Percentiles rank a stretch among this genome's conserved stretches.
Evolutionary conservation across 257 asterid species (phyloP).

Genomic region (Mitragyna speciosa): DNA sequence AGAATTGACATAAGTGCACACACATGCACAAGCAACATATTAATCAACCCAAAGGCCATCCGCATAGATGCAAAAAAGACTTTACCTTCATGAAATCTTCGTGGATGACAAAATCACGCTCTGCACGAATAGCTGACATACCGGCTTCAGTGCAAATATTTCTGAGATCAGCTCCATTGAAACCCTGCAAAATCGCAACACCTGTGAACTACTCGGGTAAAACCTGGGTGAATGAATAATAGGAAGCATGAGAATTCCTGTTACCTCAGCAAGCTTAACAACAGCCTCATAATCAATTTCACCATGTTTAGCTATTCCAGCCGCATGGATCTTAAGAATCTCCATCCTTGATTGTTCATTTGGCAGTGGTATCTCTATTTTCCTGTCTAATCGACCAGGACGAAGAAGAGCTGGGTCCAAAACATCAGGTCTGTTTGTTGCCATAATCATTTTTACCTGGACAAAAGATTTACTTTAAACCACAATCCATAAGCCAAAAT

Average conservation of each 20-base stretch:
- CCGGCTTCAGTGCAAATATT: slow-evolving; percentile 96
- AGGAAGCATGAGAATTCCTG: not conserved
- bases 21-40: not conserved
- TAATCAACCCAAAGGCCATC: not conserved
- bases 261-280: slow-evolving; percentile 94
- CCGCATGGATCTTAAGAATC: slow-evolving; percentile 86
- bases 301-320: slow-evolving; percentile 96
- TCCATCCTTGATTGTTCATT: slow-evolving; percentile 95
- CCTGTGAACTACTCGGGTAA: not conserved
- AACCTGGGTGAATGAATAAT: not conserved
- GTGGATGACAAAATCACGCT: slow-evolving; percentile 94
- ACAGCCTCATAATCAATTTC: slow-evolving; percentile 97
- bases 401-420: slow-evolving; percentile 98
- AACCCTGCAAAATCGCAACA: slow-evolving; percentile 53
- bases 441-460: slow-evolving; percentile 98
- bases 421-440: slow-evolving; percentile 93
- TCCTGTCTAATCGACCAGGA: slow-evolving; percentile 93
- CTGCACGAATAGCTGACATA: slow-evolving; percentile 93
- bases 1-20: not conserved
- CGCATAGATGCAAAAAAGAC: not conserved
- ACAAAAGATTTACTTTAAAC: slow-evolving; percentile 8
- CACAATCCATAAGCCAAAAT: not conserved
- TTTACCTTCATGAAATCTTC: slow-evolving; percentile 97
- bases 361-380: slow-evolving; percentile 93
- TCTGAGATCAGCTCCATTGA: slow-evolving; percentile 97